Base-by-base conservation (phyloP, 176 grass and related monocot species). In the Rhipidocladum racemiflorum region DNA sequence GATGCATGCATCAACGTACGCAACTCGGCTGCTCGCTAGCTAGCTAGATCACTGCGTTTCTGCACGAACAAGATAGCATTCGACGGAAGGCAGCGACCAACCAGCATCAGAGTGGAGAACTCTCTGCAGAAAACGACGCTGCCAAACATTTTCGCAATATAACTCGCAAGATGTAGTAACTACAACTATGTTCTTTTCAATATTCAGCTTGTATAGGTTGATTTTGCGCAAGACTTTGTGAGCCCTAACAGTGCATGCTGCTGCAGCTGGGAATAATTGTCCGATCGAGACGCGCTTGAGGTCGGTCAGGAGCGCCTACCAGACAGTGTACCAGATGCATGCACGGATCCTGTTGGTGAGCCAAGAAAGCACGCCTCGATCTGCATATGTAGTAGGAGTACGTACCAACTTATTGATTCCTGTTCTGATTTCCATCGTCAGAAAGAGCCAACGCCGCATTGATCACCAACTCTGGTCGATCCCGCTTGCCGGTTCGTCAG, bases 41-140 rank as follows among this genome's bases (percentile, higher is more conserved):
- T 51, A 18, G 51, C 14, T 16, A 64, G 0, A 28, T 12, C 10
- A 2, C 25, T 30, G 60, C 13, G 57, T 62, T 62, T 29, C 60
- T 62, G 12, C 1, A 2, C 6, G 59, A 24, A 84, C 82, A 76
- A 0, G 38, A 48, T 14, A 18, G 18, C 0, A 44, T 15, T 56
- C 48, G 82, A 57, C 7, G 72, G 48, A 40, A 84, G 72, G 82
- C 62, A 76, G 36, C 49, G 49, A 68, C 82, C 82, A 77, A 84
- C 62, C 82, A 57, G 18, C 82, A 34, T 68, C 63, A 36, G 27
- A 77, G 7, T 25, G 63, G 82, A 76, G 82, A 76, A 11, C 44
- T 50, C 60, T 64, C 59, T 30, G 15, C 44, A 81, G 6, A 23
- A 11, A 70, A 61, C 25, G 9, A 15, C 24, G 3, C 38, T 35